These are phyloP conservation scores for Hymenoscyphus fructigenus DNA, from an alignment of 2,329 filamentous ascomycete genomes.

Conservation along the genomic window DNA sequence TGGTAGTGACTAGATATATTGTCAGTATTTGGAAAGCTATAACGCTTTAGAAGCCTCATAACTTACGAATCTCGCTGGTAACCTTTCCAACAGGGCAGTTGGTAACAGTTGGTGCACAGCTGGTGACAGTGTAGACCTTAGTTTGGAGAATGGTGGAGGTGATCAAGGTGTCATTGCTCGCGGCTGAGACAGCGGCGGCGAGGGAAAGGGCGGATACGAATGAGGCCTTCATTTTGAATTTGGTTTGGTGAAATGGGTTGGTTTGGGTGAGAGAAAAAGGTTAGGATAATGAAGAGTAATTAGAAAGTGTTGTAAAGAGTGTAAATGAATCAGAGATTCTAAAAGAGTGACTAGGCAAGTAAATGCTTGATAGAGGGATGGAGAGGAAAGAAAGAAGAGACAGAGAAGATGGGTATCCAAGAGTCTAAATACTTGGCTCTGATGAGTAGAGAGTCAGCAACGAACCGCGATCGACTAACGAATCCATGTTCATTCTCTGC, in stretches of 20 bases:
- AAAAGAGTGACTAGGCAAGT: slow-evolving; percentile 12
- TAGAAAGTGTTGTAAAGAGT: slow-evolving; percentile 9
- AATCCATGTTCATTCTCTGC: neutral
- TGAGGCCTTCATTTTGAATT: slow-evolving; percentile 21
- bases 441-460: neutral
- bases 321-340: slow-evolving; percentile 18
- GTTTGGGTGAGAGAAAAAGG: slow-evolving; percentile 2
- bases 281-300: neutral
- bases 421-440: slow-evolving; percentile 10
- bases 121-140: slow-evolving; percentile 26
- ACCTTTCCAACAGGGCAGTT: slow-evolving; percentile 32
- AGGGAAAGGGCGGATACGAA: slow-evolving; percentile 12
- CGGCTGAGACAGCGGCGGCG: slow-evolving; percentile 5
- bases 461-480: neutral
- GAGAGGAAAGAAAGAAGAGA: slow-evolving; percentile 8
- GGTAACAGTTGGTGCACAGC: slow-evolving; percentile 31
- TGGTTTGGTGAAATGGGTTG: slow-evolving; percentile 3
- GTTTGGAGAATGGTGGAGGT: slow-evolving; percentile 17
- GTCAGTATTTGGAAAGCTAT: neutral
- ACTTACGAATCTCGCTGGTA: slow-evolving; percentile 37
- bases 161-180: neutral
- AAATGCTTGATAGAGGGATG: slow-evolving; percentile 15
- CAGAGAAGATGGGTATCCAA: slow-evolving; percentile 1
- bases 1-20: neutral
- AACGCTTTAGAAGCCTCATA: neutral